These are phyloP conservation scores for Penicillium ucsense DNA, from an alignment of 495 filamentous ascomycete genomes.

Conservation along the genomic window DNA sequence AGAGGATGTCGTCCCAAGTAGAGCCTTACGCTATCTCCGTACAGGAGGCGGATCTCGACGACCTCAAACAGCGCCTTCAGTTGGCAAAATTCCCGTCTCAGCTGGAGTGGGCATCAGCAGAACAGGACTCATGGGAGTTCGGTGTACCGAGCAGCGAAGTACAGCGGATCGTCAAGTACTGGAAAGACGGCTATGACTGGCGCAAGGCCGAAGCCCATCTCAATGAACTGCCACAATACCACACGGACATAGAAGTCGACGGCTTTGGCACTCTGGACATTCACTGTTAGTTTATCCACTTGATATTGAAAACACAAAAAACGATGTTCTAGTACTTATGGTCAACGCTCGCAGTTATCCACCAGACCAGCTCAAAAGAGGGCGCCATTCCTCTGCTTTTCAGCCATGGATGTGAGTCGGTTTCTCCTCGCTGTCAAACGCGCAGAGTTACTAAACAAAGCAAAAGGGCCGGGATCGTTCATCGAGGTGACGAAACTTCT, in stretches of 20 bases:
- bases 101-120: slow-evolving; percentile 17
- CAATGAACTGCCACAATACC: slow-evolving; percentile 36
- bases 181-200: slow-evolving; percentile 35
- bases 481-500: slow-evolving; percentile 30
- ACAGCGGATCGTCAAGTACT: slow-evolving; percentile 25
- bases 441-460: not conserved
- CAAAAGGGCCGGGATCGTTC: slow-evolving; percentile 29
- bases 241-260: slow-evolving; percentile 29
- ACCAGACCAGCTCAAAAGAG: slow-evolving; percentile 23
- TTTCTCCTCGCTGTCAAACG: not conserved
- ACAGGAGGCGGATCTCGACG: slow-evolving; percentile 23
- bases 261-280: slow-evolving; percentile 31
- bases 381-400: slow-evolving; percentile 37
- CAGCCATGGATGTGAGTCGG: slow-evolving; percentile 31
- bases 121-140: slow-evolving; percentile 26
- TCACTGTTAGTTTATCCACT: slow-evolving; percentile 19
- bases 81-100: slow-evolving; percentile 27
- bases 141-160: slow-evolving; percentile 32
- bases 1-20: slow-evolving; percentile 8
- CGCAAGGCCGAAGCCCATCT: slow-evolving; percentile 29
- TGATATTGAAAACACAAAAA: not conserved
- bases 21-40: slow-evolving; percentile 28
- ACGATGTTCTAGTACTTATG: too few species aligned
- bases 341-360: slow-evolving; percentile 17
- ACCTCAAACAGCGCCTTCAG: slow-evolving; percentile 29